Percentiles rank a stretch among this genome's conserved stretches.
These are phyloP conservation scores for Pseudofabraea citricarpa DNA, from an alignment of 2,329 filamentous ascomycete genomes.

Conservation along the genomic window DNA sequence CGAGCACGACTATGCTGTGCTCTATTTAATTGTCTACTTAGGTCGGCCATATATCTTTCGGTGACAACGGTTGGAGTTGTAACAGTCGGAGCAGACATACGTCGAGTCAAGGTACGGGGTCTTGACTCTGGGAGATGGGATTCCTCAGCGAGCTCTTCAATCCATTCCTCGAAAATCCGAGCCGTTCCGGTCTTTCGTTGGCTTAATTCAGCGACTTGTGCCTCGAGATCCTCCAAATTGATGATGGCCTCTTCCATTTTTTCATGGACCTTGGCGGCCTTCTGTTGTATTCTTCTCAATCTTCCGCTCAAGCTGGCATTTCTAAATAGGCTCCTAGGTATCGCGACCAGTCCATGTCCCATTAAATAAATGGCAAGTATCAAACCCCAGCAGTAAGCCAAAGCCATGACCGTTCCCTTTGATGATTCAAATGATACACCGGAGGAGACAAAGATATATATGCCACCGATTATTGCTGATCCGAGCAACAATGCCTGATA, in stretches of 20 bases:
- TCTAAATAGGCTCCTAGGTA: conserved; percentile 76
- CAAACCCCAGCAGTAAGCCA: conserved; percentile 92
- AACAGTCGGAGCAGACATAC: conserved; percentile 37
- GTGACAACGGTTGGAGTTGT: conserved; percentile 79
- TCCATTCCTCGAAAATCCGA: conserved; percentile 81
- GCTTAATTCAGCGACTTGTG: conserved; percentile 73
- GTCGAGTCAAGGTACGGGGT: conserved; percentile 36
- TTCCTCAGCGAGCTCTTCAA: conserved; percentile 84
- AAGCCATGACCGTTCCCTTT: conserved; percentile 83
- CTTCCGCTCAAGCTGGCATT: conserved; percentile 72
- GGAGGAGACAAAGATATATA: conserved; percentile 80
- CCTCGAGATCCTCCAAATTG: conserved; percentile 74
- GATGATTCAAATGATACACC: conserved; percentile 68
- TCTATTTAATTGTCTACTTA: conserved; percentile 76
- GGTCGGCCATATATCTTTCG: conserved; percentile 84
- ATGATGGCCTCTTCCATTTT: conserved; percentile 80
- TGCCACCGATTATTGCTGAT: conserved; percentile 63
- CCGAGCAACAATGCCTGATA: conserved; percentile 80
- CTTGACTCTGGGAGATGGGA: conserved; percentile 62
- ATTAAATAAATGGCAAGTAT: conserved; percentile 92
- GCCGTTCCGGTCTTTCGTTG: conserved; percentile 77
- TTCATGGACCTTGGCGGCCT: conserved; percentile 80
- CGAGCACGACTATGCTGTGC: conserved; percentile 79
- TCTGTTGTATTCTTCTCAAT: conserved; percentile 68
- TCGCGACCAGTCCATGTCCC: conserved; percentile 91